Percentiles rank a stretch among this genome's conserved stretches.
phyloP scores from a whole-genome alignment of 345 rosid species.

The Zanthoxylum bungeanum region DNA sequence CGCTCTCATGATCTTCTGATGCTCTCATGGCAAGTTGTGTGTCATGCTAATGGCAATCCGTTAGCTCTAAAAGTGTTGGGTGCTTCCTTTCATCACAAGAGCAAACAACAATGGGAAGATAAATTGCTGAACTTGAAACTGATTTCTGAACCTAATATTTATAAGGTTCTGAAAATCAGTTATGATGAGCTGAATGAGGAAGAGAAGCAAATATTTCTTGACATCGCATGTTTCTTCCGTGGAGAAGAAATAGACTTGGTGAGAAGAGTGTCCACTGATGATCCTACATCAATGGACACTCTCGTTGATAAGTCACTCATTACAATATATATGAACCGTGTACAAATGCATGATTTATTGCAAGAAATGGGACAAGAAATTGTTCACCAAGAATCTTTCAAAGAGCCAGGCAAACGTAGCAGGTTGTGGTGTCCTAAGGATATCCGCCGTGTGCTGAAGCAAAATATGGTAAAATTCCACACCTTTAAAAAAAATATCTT shows the following conservation, averaged over 20 bases:
- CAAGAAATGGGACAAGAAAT: constrained; percentile 24
- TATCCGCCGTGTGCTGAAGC: neutral
- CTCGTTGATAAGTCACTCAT: constrained; percentile 37
- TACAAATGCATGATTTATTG: constrained; percentile 42
- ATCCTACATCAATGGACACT: neutral
- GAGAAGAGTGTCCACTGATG: constrained; percentile 17
- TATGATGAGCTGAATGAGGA: constrained; percentile 1
- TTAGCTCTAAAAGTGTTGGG: constrained; percentile 5
- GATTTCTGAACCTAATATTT: neutral
- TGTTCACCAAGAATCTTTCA: constrained; percentile 3
- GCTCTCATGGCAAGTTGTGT: neutral
- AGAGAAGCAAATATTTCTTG: constrained; percentile 38
- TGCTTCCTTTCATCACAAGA: constrained; percentile 1
- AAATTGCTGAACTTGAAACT: neutral
- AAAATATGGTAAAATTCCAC: constrained; percentile 4
- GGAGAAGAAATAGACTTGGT: constrained; percentile 19
- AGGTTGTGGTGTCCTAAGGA: constrained; percentile 12
- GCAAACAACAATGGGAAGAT: constrained; percentile 3
- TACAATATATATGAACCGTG: constrained; percentile 11
- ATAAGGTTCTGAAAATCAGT: constrained; percentile 13
- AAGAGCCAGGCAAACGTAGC: constrained; percentile 10
- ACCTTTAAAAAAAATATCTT: too few relatives aligned
- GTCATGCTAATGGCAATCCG: constrained; percentile 23
- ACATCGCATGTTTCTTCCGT: constrained; percentile 45
- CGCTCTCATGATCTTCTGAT: neutral